Evolutionary conservation across 768 basidiomycete genomes (phyloP).

Genomic region (Suillus bovinus): DNA sequence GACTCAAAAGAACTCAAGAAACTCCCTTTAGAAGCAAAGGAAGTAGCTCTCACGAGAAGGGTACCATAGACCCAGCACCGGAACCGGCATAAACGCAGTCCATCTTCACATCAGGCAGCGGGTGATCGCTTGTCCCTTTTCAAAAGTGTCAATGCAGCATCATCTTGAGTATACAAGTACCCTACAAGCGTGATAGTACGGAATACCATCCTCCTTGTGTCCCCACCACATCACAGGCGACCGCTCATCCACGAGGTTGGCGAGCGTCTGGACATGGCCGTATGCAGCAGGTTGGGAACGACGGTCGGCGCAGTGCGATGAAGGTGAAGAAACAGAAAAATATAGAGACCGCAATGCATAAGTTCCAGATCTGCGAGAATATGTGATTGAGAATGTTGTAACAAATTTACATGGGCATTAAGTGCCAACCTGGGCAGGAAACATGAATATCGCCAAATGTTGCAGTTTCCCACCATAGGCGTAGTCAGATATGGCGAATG

Average conservation of each 20-base stretch:
- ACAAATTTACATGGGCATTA: background rate
- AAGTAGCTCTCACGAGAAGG: background rate
- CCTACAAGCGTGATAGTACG: slow-evolving; percentile 7
- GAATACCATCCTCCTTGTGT: slow-evolving; percentile 18
- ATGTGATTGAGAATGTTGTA: background rate
- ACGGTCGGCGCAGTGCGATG: slow-evolving; percentile 8
- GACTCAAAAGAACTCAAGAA: no score
- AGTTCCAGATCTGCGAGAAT: slow-evolving; percentile 28
- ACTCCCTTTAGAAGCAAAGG: background rate
- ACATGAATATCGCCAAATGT: slow-evolving; percentile 26
- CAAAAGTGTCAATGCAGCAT: slow-evolving; percentile 10
- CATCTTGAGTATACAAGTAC: background rate
- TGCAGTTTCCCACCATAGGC: no score
- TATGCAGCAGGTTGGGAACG: slow-evolving; percentile 17
- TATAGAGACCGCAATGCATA: slow-evolving; percentile 20
- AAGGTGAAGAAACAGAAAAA: no score
- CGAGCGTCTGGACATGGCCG: slow-evolving; percentile 21
- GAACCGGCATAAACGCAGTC: background rate
- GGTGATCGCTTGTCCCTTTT: background rate
- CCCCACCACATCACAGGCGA: slow-evolving; percentile 24
- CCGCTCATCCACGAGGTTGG: slow-evolving; percentile 22
- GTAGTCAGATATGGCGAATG: slow-evolving; percentile 20
- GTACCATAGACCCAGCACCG: no score
- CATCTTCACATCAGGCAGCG: background rate
- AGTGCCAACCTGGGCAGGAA: slow-evolving; percentile 25